Percentiles rank a stretch among this genome's conserved stretches.
These are phyloP conservation scores for Fusarium guadeloupense DNA, from an alignment of 2,329 filamentous ascomycete genomes.

Conservation along the genomic window DNA sequence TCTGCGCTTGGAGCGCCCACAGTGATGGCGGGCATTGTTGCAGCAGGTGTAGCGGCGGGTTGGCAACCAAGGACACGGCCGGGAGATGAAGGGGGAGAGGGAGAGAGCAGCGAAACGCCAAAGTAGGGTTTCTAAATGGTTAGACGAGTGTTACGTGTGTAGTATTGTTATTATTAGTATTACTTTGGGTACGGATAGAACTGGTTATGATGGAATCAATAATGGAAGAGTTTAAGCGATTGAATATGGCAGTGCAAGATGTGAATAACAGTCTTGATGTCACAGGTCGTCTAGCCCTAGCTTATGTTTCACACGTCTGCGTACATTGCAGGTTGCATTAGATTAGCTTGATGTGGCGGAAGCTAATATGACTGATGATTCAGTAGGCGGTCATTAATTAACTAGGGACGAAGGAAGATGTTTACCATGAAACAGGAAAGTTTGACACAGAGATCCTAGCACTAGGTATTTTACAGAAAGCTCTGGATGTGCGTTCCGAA, in stretches of 20 bases:
- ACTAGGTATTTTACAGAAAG: too few species aligned
- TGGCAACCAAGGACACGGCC: slow-evolving; percentile 71
- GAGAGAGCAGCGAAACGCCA: slow-evolving; percentile 37
- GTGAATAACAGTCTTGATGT: not conserved
- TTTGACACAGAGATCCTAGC: too few species aligned
- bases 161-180: slow-evolving; percentile 34
- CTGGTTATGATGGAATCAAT: slow-evolving; percentile 16
- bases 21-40: slow-evolving; percentile 86
- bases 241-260: not conserved
- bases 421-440: not conserved
- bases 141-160: not conserved
- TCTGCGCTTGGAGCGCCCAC: slow-evolving; percentile 78
- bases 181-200: slow-evolving; percentile 39
- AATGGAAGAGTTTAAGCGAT: slow-evolving; percentile 23
- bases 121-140: slow-evolving; percentile 36
- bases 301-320: too few species aligned
- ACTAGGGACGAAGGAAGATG: not conserved
- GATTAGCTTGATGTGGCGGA: slow-evolving; percentile 7
- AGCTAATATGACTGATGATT: slow-evolving; percentile 10
- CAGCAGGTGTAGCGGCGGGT: slow-evolving; percentile 77
- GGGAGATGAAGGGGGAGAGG: slow-evolving; percentile 39
- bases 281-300: too few species aligned
- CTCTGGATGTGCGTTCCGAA: too few species aligned
- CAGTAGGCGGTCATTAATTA: slow-evolving; percentile 2
- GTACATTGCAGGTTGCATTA: not conserved